Percentiles rank a stretch among this genome's conserved stretches.
Evolutionary conservation across 352 stramenopile genomes (phyloP).

Genomic region (Thraustochytrium striatum): DNA sequence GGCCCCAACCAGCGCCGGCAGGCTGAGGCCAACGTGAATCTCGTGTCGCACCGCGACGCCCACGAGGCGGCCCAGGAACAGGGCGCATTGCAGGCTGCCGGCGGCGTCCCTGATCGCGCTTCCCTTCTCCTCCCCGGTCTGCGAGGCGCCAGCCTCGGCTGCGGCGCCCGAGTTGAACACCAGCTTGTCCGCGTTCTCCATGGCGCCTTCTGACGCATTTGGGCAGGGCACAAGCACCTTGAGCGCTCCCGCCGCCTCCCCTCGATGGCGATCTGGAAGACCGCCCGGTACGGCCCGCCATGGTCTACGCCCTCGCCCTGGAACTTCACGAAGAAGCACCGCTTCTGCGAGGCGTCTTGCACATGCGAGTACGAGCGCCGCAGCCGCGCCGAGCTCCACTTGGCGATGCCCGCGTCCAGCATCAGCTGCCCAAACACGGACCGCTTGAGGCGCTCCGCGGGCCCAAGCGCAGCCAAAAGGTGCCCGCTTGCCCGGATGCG

Average conservation of each 20-base stretch:
- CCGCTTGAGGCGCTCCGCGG: conserved; percentile 70
- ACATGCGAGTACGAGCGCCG: conserved; percentile 92
- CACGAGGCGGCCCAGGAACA: conserved; percentile 56
- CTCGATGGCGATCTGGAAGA: conserved; percentile 58
- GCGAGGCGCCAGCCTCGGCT: neutral
- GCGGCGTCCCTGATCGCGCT: neutral
- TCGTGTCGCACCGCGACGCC: conserved; percentile 56
- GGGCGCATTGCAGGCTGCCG: neutral
- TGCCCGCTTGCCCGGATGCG: conserved; percentile 74
- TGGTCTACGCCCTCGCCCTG: conserved; percentile 97
- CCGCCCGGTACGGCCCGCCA: conserved; percentile 92
- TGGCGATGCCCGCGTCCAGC: conserved; percentile 77
- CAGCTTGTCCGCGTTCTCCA: conserved; percentile 58
- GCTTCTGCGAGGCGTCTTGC: conserved; percentile 90
- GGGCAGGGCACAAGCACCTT: conserved; percentile 57
- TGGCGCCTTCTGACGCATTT: conserved; percentile 51
- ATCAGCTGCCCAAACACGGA: conserved; percentile 97
- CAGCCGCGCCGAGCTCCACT: conserved; percentile 85
- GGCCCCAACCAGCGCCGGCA: conserved; percentile 57
- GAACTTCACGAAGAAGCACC: conserved; percentile 99
- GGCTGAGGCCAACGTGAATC: conserved; percentile 57
- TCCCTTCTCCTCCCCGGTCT: neutral
- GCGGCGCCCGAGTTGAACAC: conserved; percentile 50
- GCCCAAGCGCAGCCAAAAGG: conserved; percentile 14
- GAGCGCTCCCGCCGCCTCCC: conserved; percentile 56